These are phyloP conservation scores for Psidium friedrichsthalianum DNA, from an alignment of 345 rosid genomes.

Conservation along the genomic window DNA sequence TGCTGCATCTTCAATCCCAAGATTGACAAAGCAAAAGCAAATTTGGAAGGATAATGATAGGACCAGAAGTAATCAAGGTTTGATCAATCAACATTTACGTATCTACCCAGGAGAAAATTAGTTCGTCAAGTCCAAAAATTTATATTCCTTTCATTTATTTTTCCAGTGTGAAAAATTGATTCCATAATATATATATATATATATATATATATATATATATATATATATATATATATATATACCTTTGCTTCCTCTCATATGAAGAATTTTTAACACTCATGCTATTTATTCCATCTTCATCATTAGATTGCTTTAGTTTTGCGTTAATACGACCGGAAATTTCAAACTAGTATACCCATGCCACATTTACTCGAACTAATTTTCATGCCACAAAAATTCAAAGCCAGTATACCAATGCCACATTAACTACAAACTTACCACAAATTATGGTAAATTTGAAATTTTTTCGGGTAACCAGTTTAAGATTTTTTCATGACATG, in stretches of 20 bases:
- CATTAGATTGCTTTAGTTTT: neutral
- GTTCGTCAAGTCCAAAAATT: neutral
- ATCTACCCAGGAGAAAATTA: neutral
- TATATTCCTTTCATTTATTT: neutral
- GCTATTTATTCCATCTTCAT: neutral
- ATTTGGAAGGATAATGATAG: neutral
- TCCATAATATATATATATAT: neutral
- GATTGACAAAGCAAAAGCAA: neutral
- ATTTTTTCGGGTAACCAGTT: neutral
- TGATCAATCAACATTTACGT: neutral
- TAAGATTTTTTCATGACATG: accelerated
- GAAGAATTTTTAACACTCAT: neutral
- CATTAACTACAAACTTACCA: neutral
- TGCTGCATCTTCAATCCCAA: neutral
- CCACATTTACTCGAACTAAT: neutral
- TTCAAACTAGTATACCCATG: accelerated
- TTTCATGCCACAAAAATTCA: neutral
- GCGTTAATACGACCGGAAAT: neutral
- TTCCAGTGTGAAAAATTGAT: neutral
- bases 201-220: too few relatives aligned
- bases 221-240: neutral
- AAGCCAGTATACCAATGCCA: accelerated
- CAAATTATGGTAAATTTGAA: neutral
- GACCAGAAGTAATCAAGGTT: neutral
- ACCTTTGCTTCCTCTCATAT: neutral